phyloP scores from a whole-genome alignment of 176 grass and related monocot species.

The Musa acuminata region DNA sequence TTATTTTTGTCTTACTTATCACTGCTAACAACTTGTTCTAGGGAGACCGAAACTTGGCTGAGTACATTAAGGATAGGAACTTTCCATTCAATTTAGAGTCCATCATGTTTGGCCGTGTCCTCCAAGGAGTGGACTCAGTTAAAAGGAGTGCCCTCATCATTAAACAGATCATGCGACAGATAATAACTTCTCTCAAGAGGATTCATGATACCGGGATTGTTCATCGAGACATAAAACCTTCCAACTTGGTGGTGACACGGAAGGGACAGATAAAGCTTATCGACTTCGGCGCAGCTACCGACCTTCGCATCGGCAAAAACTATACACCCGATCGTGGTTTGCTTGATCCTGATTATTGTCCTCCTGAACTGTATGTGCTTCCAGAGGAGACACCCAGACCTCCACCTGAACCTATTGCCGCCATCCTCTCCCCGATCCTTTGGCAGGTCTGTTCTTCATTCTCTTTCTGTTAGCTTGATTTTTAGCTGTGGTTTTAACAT shows the following conservation, averaged over 20 bases:
- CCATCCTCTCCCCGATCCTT: slow-evolving; percentile 87
- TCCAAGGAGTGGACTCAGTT: no score
- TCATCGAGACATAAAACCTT: slow-evolving; percentile 86
- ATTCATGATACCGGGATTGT: slow-evolving; percentile 91
- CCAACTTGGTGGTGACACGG: slow-evolving; percentile 79
- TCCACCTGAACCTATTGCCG: slow-evolving; percentile 75
- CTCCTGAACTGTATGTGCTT: slow-evolving; percentile 90
- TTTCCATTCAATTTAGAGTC: no score
- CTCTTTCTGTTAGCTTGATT: neutral
- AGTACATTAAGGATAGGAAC: slow-evolving; percentile 45
- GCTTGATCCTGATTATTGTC: slow-evolving; percentile 84
- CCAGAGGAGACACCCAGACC: slow-evolving; percentile 79
- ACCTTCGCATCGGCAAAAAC: slow-evolving; percentile 98
- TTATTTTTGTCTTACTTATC: neutral
- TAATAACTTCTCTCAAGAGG: slow-evolving; percentile 76
- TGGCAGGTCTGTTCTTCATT: slow-evolving; percentile 54
- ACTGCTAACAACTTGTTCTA: slow-evolving; percentile 11
- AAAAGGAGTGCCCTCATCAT: no score
- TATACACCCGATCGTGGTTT: slow-evolving; percentile 64
- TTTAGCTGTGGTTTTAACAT: neutral
- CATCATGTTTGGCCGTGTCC: no score
- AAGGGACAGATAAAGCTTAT: slow-evolving; percentile 92
- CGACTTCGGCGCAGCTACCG: slow-evolving; percentile 92
- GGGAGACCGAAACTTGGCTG: slow-evolving; percentile 52
- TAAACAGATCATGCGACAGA: no score